Conservation (phyloP, 225 moss, liverwort and hornwort species). For the Asterella californica region DNA sequence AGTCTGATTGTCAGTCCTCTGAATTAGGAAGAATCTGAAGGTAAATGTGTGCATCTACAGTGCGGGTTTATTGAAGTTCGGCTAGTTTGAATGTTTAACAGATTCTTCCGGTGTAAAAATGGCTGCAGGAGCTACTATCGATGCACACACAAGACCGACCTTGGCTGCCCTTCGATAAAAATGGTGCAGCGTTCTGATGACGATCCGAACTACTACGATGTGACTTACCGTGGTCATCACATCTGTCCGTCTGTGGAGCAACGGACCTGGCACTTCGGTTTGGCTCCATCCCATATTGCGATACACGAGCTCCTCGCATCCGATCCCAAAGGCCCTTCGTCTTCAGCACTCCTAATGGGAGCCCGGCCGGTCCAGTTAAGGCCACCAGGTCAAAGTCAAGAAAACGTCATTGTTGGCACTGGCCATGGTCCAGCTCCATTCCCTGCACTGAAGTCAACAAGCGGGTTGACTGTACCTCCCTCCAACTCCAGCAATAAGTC, state of each 20-base stretch:
- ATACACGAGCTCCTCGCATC: slow-evolving; percentile 16
- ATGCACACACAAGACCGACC: slow-evolving; percentile 47
- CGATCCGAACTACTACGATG: slow-evolving; percentile 36
- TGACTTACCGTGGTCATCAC: slow-evolving; percentile 45
- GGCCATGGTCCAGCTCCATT: background rate
- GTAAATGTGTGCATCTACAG: background rate
- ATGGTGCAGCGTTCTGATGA: slow-evolving; percentile 46
- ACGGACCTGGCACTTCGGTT: slow-evolving; percentile 29
- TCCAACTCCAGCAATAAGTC: background rate
- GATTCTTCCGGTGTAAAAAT: background rate
- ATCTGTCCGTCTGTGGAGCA: slow-evolving; percentile 37
- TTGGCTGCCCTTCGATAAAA: slow-evolving; percentile 46
- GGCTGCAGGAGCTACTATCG: slow-evolving; percentile 47
- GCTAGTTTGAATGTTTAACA: background rate
- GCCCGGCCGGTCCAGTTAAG: background rate
- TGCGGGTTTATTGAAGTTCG: background rate
- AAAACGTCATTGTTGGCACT: background rate
- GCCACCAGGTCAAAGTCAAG: slow-evolving; percentile 6
- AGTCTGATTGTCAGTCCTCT: background rate
- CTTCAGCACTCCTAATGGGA: background rate
- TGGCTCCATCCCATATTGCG: slow-evolving; percentile 12
- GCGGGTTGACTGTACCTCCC: background rate
- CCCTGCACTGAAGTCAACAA: background rate
- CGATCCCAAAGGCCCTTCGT: slow-evolving; percentile 10
- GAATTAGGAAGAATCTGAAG: background rate